A percentile compares a stretch with the other conserved stretches of the same genome.
Conservation (phyloP, 1,139 yeast genomes). For the Diutina pseudorugosa region DNA sequence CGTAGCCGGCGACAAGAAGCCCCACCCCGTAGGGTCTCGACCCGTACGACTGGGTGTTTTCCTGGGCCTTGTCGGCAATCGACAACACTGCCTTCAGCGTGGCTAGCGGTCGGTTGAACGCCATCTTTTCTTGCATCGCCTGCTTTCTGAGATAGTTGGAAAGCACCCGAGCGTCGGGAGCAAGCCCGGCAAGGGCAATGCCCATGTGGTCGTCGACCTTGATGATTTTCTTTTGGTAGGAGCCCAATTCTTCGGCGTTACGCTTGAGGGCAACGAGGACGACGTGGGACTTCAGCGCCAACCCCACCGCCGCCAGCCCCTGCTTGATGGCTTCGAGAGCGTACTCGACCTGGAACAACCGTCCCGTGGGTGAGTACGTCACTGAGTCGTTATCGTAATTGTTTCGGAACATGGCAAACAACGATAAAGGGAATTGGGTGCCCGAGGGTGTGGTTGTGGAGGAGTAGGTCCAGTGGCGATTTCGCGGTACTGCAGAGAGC, state of each 20-base stretch:
- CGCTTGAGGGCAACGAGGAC: conserved; percentile 86
- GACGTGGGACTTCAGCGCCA: conserved; percentile 74
- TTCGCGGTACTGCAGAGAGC: neutral
- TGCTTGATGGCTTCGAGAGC: conserved; percentile 97
- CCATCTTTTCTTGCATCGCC: conserved; percentile 78
- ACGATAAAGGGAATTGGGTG: neutral
- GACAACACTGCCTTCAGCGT: conserved; percentile 75
- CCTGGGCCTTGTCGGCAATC: conserved; percentile 94
- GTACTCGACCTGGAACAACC: conserved; percentile 89
- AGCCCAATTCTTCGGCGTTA: conserved; percentile 93
- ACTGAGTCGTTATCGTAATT: conserved; percentile 97
- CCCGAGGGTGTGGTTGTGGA: neutral
- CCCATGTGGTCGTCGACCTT: conserved; percentile 91
- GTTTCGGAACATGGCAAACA: conserved; percentile 62
- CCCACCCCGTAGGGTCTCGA: conserved; percentile 98
- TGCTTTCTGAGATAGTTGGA: conserved; percentile 84
- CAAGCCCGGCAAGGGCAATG: conserved; percentile 90
- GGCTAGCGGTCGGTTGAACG: conserved; percentile 80
- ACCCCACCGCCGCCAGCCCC: conserved; percentile 95
- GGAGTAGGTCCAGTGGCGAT: neutral
- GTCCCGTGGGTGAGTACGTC: conserved; percentile 94
- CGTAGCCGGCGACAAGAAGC: conserved; percentile 79
- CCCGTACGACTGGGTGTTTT: conserved; percentile 91
- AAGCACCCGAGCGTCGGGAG: conserved; percentile 93
- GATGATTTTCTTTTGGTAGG: conserved; percentile 88